These are phyloP conservation scores for Neocatenulostroma microsporum DNA, from an alignment of 2,329 filamentous ascomycete species.

Conservation along the genomic window DNA sequence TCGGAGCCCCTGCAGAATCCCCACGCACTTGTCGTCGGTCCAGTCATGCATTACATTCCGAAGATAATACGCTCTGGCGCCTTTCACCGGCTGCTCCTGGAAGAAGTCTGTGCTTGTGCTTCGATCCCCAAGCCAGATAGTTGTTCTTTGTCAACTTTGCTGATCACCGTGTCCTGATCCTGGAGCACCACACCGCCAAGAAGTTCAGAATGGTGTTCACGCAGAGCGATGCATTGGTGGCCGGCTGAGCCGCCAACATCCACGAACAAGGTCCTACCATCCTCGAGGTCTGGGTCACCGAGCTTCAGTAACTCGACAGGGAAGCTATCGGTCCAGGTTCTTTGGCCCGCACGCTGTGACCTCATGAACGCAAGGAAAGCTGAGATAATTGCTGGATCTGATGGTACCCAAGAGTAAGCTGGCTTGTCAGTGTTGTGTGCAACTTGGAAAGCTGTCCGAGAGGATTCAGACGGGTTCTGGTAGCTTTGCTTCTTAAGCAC, in stretches of 20 bases:
- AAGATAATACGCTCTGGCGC: slow-evolving; percentile 25
- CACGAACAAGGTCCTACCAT: slow-evolving; percentile 9
- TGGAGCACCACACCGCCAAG: slow-evolving; percentile 12
- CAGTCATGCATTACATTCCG: slow-evolving; percentile 21
- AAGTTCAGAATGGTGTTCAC: slow-evolving; percentile 8
- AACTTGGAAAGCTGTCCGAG: slow-evolving; percentile 7
- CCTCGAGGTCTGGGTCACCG: background rate
- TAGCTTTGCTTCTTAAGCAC: slow-evolving; percentile 7
- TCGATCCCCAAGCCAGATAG: too few relatives aligned
- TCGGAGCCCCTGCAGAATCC: slow-evolving; percentile 13
- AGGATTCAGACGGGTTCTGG: slow-evolving; percentile 5
- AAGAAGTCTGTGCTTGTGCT: too few relatives aligned
- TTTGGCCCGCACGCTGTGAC: slow-evolving; percentile 1
- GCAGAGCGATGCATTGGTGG: slow-evolving; percentile 6
- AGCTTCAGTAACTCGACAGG: slow-evolving; percentile 7
- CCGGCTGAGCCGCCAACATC: slow-evolving; percentile 15
- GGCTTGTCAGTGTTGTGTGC: slow-evolving; percentile 6
- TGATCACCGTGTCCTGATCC: too few relatives aligned
- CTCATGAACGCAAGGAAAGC: slow-evolving; percentile 10
- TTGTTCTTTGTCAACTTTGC: too few relatives aligned
- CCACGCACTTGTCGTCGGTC: slow-evolving; percentile 13
- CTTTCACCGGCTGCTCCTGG: slow-evolving; percentile 11
- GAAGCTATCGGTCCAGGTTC: slow-evolving; percentile 6
- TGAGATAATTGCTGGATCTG: slow-evolving; percentile 3
- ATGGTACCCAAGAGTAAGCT: slow-evolving; percentile 5